Percentiles rank a stretch among this genome's conserved stretches.
Conservation (phyloP, 2,329 filamentous ascomycete genomes). For the Gremmenia infestans region DNA sequence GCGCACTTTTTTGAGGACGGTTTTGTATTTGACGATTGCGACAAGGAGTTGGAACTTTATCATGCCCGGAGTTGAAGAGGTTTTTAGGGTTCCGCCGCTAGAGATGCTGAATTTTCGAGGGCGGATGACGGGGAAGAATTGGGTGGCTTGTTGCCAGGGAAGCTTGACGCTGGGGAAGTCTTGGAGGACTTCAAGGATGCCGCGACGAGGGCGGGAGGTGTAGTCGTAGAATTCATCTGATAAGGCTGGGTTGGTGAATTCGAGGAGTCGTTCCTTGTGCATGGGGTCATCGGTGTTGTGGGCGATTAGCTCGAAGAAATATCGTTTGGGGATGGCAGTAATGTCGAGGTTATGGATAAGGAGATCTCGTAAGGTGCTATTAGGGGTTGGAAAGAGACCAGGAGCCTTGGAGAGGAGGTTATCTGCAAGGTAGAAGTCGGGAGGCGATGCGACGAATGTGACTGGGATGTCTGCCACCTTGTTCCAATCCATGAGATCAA, state of each 20-base stretch:
- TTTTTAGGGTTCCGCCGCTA: constrained; percentile 52
- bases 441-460: constrained; percentile 39
- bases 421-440: constrained; percentile 25
- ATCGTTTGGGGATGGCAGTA: constrained; percentile 79
- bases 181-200: constrained; percentile 85
- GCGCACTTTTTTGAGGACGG: constrained; percentile 76
- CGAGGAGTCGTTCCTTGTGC: constrained; percentile 75
- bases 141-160: constrained; percentile 66
- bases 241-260: constrained; percentile 74
- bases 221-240: constrained; percentile 96
- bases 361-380: constrained; percentile 61
- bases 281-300: constrained; percentile 67
- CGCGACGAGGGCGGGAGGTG: constrained; percentile 81
- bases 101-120: constrained; percentile 92
- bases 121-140: constrained; percentile 75
- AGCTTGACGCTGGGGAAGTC: constrained; percentile 84
- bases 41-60: constrained; percentile 67
- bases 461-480: constrained; percentile 65
- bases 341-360: constrained; percentile 84
- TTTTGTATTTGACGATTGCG: constrained; percentile 87
- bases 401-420: constrained; percentile 32
- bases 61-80: constrained; percentile 13
- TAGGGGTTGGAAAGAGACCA: constrained; percentile 29
- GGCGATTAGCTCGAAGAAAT: constrained; percentile 75
- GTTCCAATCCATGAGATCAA: constrained; percentile 75